These are phyloP conservation scores for Eucommia ulmoides DNA, from an alignment of 257 asterid species.

Conservation along the genomic window DNA sequence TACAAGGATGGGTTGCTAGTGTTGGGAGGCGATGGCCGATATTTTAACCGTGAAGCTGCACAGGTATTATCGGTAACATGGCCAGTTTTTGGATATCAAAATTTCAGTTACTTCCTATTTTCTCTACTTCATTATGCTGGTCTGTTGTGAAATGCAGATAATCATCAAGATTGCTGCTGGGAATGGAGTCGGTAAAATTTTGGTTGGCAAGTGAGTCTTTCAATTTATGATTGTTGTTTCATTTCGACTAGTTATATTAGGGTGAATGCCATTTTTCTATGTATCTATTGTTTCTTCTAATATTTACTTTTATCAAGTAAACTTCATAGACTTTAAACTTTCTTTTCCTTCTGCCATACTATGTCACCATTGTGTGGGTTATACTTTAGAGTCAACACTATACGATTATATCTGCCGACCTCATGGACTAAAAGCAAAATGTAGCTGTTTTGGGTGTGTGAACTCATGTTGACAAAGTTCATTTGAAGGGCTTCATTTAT, in stretches of 20 bases:
- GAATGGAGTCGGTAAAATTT: constrained; percentile 76
- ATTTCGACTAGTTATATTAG: neutral
- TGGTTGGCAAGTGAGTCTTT: constrained; percentile 79
- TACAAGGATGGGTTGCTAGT: constrained; percentile 66
- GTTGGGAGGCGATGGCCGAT: constrained; percentile 96
- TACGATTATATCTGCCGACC: neutral
- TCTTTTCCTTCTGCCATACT: neutral
- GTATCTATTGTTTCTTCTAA: neutral
- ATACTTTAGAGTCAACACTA: neutral
- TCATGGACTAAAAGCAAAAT: too few relatives aligned
- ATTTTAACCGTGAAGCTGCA: constrained; percentile 78
- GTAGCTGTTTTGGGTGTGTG: too few relatives aligned
- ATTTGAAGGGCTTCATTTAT: too few relatives aligned
- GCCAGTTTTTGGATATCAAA: neutral
- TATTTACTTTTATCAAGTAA: neutral
- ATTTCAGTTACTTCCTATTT: neutral
- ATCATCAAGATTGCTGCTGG: constrained; percentile 90
- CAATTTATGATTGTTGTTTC: neutral
- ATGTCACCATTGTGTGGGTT: neutral
- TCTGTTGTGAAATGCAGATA: constrained; percentile 39
- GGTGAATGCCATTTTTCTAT: neutral
- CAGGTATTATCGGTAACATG: constrained; percentile 36
- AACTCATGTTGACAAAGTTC: too few relatives aligned
- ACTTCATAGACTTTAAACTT: neutral
- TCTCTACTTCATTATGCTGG: constrained; percentile 9